These are phyloP conservation scores for Aristolochia fimbriata DNA, from an alignment of 164 flowering plant genomes.

Conservation along the genomic window DNA sequence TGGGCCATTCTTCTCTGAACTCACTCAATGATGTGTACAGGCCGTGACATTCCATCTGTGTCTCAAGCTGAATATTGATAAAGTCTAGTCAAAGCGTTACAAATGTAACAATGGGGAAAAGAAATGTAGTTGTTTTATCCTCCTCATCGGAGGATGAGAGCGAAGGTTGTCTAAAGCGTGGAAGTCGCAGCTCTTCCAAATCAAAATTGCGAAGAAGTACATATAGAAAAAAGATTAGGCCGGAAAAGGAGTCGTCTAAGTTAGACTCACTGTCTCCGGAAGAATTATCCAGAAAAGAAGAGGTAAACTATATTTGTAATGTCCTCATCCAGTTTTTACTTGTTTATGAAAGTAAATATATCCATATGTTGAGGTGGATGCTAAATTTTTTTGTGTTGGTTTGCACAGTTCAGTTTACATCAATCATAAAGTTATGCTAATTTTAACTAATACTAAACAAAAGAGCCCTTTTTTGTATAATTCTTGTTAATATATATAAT, in stretches of 20 bases:
- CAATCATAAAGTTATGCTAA: no score
- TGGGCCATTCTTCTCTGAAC: no score
- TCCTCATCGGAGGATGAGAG: slow-evolving; percentile 64
- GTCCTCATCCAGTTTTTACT: background rate
- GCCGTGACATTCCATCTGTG: no score
- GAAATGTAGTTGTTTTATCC: slow-evolving; percentile 22
- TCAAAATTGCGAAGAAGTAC: slow-evolving; percentile 21
- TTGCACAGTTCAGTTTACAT: no score
- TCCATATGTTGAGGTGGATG: background rate
- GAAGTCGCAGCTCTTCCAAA: slow-evolving; percentile 13
- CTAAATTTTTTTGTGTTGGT: no score
- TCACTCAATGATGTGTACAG: no score
- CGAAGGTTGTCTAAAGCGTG: slow-evolving; percentile 7
- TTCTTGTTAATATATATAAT: no score
- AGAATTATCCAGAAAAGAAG: slow-evolving; percentile 6
- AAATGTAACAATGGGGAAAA: slow-evolving; percentile 26
- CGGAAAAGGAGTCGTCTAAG: slow-evolving; percentile 30
- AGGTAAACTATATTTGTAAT: background rate
- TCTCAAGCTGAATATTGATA: no score
- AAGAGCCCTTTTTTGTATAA: no score
- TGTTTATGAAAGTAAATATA: background rate
- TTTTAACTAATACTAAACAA: no score
- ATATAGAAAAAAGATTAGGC: slow-evolving; percentile 22
- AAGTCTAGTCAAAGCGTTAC: background rate
- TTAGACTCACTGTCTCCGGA: background rate